Conservation (phyloP, 495 filamentous ascomycete genomes). For the Penicillium herquei region DNA sequence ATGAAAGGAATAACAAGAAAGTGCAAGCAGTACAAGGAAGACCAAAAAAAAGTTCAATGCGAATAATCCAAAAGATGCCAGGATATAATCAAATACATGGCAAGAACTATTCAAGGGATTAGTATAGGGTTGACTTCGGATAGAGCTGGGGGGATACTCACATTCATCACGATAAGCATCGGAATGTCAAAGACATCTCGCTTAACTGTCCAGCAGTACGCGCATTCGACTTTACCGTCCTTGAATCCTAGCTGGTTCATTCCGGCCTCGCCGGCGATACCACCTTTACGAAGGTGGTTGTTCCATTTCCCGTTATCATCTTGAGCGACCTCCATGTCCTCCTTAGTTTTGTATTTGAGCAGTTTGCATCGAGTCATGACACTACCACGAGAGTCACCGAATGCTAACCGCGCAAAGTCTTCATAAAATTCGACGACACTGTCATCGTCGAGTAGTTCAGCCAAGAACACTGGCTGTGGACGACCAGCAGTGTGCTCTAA, state of each 20-base stretch:
- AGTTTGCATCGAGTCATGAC: constrained; percentile 82
- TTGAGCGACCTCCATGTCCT: constrained; percentile 50
- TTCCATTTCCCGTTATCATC: constrained; percentile 48
- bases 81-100: constrained; percentile 43
- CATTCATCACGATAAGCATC: constrained; percentile 97
- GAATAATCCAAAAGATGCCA: not conserved
- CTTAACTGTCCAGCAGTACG: constrained; percentile 94
- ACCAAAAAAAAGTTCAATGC: constrained; percentile 6
- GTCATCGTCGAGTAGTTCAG: constrained; percentile 90
- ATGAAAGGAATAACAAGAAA: constrained; percentile 15
- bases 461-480: constrained; percentile 78
- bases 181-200: constrained; percentile 97
- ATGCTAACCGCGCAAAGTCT: constrained; percentile 88
- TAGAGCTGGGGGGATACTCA: constrained; percentile 47
- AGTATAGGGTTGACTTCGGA: constrained; percentile 3
- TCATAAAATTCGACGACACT: constrained; percentile 94
- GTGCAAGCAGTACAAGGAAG: not conserved
- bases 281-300: constrained; percentile 45
- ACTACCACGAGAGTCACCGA: constrained; percentile 79
- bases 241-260: constrained; percentile 72
- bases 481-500: constrained; percentile 31
- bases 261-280: constrained; percentile 72
- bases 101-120: constrained; percentile 35
- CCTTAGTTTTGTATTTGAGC: constrained; percentile 82
- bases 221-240: constrained; percentile 91